A percentile compares a stretch with the other conserved stretches of the same genome.
Evolutionary conservation across 2,329 filamentous ascomycete species (phyloP).

Genomic region (Curvularia hawaiiensis): DNA sequence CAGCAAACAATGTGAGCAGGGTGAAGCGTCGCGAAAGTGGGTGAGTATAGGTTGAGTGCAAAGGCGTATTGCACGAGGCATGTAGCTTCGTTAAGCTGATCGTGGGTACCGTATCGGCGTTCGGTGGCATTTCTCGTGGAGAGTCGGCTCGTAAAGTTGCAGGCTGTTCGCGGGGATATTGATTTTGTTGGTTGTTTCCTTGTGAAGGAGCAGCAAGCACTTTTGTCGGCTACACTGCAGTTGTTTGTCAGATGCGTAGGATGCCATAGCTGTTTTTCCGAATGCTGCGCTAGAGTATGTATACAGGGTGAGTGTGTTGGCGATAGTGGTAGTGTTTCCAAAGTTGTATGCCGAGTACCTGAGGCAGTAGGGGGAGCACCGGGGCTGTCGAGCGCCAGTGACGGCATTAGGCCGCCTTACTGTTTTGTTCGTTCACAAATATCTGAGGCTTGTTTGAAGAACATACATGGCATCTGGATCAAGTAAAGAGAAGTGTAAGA

Average conservation of each 20-base stretch:
- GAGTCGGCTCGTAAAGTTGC: neutral
- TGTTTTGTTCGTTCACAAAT: neutral
- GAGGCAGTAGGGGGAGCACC: neutral
- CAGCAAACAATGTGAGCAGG: neutral
- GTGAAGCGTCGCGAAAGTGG: neutral
- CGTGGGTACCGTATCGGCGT: neutral
- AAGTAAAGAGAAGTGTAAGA: neutral
- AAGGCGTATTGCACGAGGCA: neutral
- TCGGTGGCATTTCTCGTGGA: no score
- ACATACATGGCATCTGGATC: neutral
- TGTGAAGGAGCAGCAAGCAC: neutral
- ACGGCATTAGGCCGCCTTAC: neutral
- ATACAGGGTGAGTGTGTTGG: neutral
- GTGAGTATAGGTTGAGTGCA: neutral
- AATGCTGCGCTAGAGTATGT: neutral
- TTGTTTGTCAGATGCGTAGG: neutral
- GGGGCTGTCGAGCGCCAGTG: neutral
- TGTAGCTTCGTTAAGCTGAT: neutral
- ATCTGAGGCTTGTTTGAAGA: neutral
- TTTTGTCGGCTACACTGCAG: neutral
- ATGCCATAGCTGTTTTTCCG: neutral
- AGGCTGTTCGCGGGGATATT: neutral
- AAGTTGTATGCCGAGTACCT: neutral
- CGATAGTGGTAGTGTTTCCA: neutral
- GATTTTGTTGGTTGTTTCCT: neutral